Conservation (phyloP, 192 early-diverging fungal species). For the Phycomyces blakesleeanus region DNA sequence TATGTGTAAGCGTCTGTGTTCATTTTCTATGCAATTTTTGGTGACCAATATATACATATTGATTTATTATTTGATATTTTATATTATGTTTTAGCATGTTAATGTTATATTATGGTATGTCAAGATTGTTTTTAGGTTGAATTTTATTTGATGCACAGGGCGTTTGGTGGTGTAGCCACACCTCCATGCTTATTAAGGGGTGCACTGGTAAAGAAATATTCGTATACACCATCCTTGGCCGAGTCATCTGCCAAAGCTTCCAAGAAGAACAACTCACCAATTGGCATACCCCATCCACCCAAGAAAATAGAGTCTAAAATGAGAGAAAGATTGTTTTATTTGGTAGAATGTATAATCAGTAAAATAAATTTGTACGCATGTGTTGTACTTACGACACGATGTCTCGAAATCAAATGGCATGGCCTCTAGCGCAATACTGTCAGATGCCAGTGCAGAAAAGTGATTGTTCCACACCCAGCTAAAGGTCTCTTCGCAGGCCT, state of each 20-base stretch:
- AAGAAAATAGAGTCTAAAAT: conserved; percentile 26
- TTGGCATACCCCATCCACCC: conserved; percentile 31
- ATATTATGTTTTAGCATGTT: too few species aligned
- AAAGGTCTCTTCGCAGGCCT: conserved; percentile 29
- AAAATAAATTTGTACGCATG: background rate
- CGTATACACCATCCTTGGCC: conserved; percentile 21
- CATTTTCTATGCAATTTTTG: too few species aligned
- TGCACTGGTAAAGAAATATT: conserved; percentile 29
- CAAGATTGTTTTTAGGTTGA: too few species aligned
- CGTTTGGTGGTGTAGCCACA: conserved; percentile 31
- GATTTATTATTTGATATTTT: too few species aligned
- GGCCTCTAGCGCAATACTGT: conserved; percentile 22
- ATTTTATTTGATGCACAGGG: conserved; percentile 32
- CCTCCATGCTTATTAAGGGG: conserved; percentile 31
- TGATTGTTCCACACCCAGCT: conserved; percentile 33
- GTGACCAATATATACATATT: too few species aligned
- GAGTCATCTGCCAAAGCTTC: conserved; percentile 26
- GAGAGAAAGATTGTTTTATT: too few species aligned
- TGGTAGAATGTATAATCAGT: too few species aligned
- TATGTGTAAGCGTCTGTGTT: too few species aligned
- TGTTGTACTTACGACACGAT: conserved; percentile 22
- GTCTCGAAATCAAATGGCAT: conserved; percentile 17
- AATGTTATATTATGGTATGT: background rate
- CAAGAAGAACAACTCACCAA: conserved; percentile 32
- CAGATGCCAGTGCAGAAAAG: conserved; percentile 28